Base-by-base conservation (phyloP, 2,329 filamentous ascomycete species). In the Colletotrichum liriopes region DNA sequence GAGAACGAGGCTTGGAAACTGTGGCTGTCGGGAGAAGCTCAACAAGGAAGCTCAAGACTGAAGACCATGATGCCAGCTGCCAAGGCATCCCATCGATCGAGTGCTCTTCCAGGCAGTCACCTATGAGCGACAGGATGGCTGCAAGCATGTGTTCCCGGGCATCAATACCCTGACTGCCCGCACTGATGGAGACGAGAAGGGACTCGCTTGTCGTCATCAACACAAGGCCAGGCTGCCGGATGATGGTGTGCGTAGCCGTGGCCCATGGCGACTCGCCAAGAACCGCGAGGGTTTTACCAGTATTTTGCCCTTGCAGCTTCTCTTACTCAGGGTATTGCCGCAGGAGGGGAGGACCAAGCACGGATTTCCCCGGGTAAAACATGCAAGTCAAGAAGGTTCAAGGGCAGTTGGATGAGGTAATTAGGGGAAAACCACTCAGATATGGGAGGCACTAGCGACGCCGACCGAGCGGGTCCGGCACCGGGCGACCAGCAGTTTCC, bases 381-480 rank as follows among this genome's bases (percentile, higher is more conserved):
- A 32, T n/a, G 58, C 35, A 43, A 12, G 43, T 52, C 32, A 18
- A 32, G 43, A 35, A n/a, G 23, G 58, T 49, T 26, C 20, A 49
- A 35, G 14, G 43, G 20, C 12, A 37, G 41, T 5, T 67, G 23
- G 18, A 32, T 7, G 41, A 37, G 5, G 35, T 16, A 39, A 52
- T 9, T 18, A 3, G 35, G 41, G 23, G 41, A 64, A 67, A 54
- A 54, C 69, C 59, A 39, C 69, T 69, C 65, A 63, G 23, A 64
- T 59, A 23, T 49, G 41, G 56, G 35, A 67, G 45, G 32, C 20
- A 35, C 23, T 52, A 29, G 35, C 35, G 37, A 51, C 26, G 43
- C 69, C 69, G 69, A 69, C 29, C 14, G 59, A 69, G 69, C 69
- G 65, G 69, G 69, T 60, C 69, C 59, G 65, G 69, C 65, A 52